Percentiles rank a stretch among this genome's conserved stretches.
Conservation (phyloP, 106 monocot genomes). For the Platanthera guangdongensis region DNA sequence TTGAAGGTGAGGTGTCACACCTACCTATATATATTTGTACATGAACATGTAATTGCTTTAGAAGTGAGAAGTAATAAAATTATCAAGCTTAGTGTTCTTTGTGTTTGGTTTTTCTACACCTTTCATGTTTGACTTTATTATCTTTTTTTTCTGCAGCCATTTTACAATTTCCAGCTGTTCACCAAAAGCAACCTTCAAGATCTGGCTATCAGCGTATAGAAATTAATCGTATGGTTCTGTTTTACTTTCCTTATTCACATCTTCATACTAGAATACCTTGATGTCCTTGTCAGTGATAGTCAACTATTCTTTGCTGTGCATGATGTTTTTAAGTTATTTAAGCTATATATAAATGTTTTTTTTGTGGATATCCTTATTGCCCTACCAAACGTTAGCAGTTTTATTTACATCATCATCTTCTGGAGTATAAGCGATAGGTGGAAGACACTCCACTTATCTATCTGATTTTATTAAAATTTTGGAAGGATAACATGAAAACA, state of each 20-base stretch:
- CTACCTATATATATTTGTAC: too few species aligned
- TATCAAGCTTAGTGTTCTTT: too few species aligned
- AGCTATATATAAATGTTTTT: not conserved
- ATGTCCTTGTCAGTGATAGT: not conserved
- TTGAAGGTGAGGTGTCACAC: too few species aligned
- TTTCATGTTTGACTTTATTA: not conserved
- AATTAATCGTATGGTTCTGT: conserved; percentile 61
- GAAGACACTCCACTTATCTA: too few species aligned
- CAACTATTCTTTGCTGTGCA: not conserved
- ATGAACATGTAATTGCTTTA: too few species aligned
- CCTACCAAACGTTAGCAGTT: too few species aligned
- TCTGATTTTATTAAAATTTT: too few species aligned
- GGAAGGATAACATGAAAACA: too few species aligned
- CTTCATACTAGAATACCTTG: not conserved
- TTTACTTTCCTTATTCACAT: not conserved
- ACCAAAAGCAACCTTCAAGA: conserved; percentile 59
- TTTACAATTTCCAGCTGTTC: conserved; percentile 60
- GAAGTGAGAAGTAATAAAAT: too few species aligned
- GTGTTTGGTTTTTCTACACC: too few species aligned
- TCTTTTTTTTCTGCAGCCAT: conserved; percentile 45
- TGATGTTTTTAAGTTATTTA: not conserved
- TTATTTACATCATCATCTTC: too few species aligned
- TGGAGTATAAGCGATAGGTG: too few species aligned
- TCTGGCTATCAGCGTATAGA: conserved; percentile 68
- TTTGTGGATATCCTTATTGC: not conserved